Evolutionary conservation across 345 rosid genomes (phyloP).

Genomic region (Boechera stricta): DNA sequence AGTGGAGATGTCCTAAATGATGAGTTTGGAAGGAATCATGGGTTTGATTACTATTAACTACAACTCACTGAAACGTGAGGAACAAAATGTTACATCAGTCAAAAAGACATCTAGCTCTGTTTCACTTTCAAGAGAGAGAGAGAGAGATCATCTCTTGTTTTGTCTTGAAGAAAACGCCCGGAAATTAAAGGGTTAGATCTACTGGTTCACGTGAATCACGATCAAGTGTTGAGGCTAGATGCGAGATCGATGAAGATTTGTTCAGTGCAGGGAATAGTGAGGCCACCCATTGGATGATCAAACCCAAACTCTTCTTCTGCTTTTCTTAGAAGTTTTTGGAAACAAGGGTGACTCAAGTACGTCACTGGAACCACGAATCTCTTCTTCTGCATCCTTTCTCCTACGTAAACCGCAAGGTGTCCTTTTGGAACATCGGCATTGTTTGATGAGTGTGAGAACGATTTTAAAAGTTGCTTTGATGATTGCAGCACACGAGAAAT

Average conservation of each 20-base stretch:
- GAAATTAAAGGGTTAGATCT: constrained; percentile 2
- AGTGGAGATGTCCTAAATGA: not conserved
- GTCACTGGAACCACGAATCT: constrained; percentile 53
- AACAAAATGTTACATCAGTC: constrained; percentile 1
- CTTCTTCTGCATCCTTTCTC: constrained; percentile 44
- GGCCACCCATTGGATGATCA: constrained; percentile 54
- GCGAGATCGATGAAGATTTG: constrained; percentile 48
- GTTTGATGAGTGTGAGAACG: constrained; percentile 18
- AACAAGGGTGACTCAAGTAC: constrained; percentile 51
- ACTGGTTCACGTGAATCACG: not conserved
- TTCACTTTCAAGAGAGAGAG: constrained; percentile 15
- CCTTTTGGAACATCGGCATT: constrained; percentile 38
- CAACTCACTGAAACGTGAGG: constrained; percentile 27
- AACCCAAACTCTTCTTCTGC: constrained; percentile 48
- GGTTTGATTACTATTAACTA: not conserved
- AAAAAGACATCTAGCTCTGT: constrained; percentile 1
- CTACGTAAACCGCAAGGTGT: constrained; percentile 53
- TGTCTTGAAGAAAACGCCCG: constrained; percentile 7
- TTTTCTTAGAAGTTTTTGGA: constrained; percentile 45
- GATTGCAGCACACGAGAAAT: constrained; percentile 25
- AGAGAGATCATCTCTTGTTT: constrained; percentile 5
- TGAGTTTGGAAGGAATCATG: not conserved
- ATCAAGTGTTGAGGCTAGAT: constrained; percentile 33
- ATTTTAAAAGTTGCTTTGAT: constrained; percentile 22
- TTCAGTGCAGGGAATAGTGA: constrained; percentile 57